phyloP scores from a whole-genome alignment of 2,329 filamentous ascomycete genomes.

The Emericellopsis cladophorae region DNA sequence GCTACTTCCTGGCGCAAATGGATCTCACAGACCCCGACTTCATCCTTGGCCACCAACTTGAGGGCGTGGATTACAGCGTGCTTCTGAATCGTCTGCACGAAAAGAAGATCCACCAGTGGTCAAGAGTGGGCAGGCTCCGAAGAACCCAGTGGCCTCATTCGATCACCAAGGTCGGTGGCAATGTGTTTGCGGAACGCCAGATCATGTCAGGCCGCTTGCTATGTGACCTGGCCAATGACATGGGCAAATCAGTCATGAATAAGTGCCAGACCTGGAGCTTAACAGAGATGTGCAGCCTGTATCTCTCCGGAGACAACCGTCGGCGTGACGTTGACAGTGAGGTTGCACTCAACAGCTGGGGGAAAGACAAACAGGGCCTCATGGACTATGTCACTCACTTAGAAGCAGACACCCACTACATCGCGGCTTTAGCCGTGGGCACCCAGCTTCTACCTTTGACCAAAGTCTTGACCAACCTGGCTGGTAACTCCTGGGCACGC shows the following conservation, averaged over 20 bases:
- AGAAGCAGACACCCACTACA: slow-evolving; percentile 91
- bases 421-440: slow-evolving; percentile 77
- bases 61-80: slow-evolving; percentile 92
- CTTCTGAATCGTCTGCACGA: slow-evolving; percentile 77
- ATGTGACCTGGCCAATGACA: slow-evolving; percentile 90
- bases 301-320: slow-evolving; percentile 59
- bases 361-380: slow-evolving; percentile 63
- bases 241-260: slow-evolving; percentile 91
- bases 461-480: slow-evolving; percentile 90
- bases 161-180: slow-evolving; percentile 74
- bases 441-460: slow-evolving; percentile 89
- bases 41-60: slow-evolving; percentile 86
- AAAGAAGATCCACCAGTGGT: slow-evolving; percentile 89
- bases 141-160: slow-evolving; percentile 76
- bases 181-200: slow-evolving; percentile 87
- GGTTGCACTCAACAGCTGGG: slow-evolving; percentile 73
- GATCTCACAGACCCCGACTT: slow-evolving; percentile 87
- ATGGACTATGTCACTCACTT: slow-evolving; percentile 92
- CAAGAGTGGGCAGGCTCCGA: slow-evolving; percentile 77
- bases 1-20: slow-evolving; percentile 80
- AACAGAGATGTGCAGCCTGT: slow-evolving; percentile 92
- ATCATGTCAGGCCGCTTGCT: slow-evolving; percentile 79
- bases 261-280: slow-evolving; percentile 98
- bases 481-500: slow-evolving; percentile 95
- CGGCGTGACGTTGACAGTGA: slow-evolving; percentile 86